Conservation (phyloP, 2,329 filamentous ascomycete genomes). For the Tricladium varicosporioides region DNA sequence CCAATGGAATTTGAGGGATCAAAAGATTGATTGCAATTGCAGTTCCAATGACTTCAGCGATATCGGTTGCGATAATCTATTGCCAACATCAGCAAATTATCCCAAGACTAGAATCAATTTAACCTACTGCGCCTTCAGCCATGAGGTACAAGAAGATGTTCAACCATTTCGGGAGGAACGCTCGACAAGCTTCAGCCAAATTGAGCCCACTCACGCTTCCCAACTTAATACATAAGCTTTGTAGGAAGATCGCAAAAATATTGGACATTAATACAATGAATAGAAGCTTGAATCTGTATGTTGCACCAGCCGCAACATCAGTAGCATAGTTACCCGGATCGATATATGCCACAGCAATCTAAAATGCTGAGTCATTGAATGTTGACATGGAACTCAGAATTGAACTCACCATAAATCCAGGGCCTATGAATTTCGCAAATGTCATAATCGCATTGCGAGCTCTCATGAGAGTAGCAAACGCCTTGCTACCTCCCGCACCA, state of each 20-base stretch:
- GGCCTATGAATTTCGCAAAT: constrained; percentile 51
- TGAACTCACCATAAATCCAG: constrained; percentile 39
- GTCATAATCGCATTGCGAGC: constrained; percentile 19
- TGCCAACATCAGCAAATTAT: constrained; percentile 10
- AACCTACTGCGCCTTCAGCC: constrained; percentile 46
- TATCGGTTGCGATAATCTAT: constrained; percentile 55
- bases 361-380: not conserved
- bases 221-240: constrained; percentile 55
- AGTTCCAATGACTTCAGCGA: constrained; percentile 62
- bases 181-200: constrained; percentile 49
- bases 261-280: constrained; percentile 58
- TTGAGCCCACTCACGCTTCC: constrained; percentile 53
- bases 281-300: constrained; percentile 50
- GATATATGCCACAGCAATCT: constrained; percentile 39
- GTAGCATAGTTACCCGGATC: constrained; percentile 54
- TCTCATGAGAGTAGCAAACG: constrained; percentile 16
- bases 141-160: constrained; percentile 53
- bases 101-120: not conserved
- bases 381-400: too few species aligned
- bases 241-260: constrained; percentile 56
- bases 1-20: constrained; percentile 60
- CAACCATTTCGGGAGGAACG: constrained; percentile 49
- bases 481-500: not conserved
- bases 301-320: constrained; percentile 54
- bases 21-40: constrained; percentile 69